A percentile compares a stretch with the other conserved stretches of the same genome.
Evolutionary conservation across 2,329 filamentous ascomycete genomes (phyloP).

Genomic region (Aspergillus flavus): DNA sequence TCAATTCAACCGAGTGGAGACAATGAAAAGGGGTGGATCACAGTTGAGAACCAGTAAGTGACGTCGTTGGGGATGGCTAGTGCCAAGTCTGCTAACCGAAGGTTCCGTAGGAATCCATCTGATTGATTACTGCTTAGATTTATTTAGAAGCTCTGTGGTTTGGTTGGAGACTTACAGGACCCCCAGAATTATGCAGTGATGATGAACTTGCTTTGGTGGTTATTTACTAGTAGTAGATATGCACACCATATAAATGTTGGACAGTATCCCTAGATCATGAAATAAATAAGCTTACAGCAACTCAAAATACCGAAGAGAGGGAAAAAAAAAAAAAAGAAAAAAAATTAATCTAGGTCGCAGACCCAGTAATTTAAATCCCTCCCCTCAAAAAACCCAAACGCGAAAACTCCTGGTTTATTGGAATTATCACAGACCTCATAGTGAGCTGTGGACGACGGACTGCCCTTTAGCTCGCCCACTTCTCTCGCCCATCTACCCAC

Average conservation of each 20-base stretch:
- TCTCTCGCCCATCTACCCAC: neutral
- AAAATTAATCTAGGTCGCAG: neutral
- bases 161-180: neutral
- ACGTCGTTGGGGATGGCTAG: neutral
- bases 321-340: neutral
- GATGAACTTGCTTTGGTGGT: neutral
- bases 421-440: conserved; percentile 1
- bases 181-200: neutral
- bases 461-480: neutral
- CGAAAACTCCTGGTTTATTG: neutral
- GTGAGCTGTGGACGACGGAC: neutral
- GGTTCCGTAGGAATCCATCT: conserved; percentile 1
- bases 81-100: conserved; percentile 4
- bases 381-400: neutral
- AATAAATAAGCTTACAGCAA: neutral
- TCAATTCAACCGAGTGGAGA: neutral
- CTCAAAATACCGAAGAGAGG: neutral
- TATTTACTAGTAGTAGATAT: neutral
- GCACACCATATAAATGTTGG: neutral
- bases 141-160: conserved; percentile 2
- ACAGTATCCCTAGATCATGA: neutral
- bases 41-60: neutral
- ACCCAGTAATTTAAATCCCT: neutral
- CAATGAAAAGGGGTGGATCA: neutral
- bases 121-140: neutral